Conservation (phyloP, 768 basidiomycete species). For the Trametes maxima region DNA sequence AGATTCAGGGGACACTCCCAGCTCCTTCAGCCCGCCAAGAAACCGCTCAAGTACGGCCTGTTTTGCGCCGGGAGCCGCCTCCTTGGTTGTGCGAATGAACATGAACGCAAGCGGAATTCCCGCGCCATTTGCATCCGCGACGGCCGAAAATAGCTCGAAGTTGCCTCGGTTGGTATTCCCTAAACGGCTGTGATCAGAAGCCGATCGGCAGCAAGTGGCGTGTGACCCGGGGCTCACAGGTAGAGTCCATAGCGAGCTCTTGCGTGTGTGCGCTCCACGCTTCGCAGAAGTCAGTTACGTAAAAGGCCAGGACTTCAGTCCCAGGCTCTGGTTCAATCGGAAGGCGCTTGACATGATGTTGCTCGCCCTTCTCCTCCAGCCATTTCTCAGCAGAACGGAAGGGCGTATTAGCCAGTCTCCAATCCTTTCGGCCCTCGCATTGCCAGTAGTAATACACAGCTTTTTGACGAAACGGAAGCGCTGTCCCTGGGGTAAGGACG, state of each 20-base stretch:
- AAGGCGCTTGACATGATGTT: neutral
- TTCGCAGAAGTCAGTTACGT: constrained; percentile 11
- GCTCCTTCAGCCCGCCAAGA: constrained; percentile 27
- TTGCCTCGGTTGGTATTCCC: constrained; percentile 38
- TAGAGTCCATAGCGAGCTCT: constrained; percentile 23
- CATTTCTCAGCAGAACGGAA: neutral
- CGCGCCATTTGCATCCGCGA: constrained; percentile 38
- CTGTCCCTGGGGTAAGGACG: neutral
- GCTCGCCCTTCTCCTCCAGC: neutral
- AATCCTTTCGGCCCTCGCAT: no score
- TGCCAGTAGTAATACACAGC: constrained; percentile 2
- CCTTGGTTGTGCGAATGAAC: constrained; percentile 23
- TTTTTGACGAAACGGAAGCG: neutral
- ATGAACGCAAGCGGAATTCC: constrained; percentile 37
- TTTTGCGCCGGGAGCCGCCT: constrained; percentile 28
- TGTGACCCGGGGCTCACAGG: neutral
- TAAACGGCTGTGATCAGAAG: constrained; percentile 5
- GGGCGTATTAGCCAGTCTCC: neutral
- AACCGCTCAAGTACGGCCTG: constrained; percentile 32
- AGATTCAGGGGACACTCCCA: constrained; percentile 30
- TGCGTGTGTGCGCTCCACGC: constrained; percentile 11
- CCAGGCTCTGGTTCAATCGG: constrained; percentile 11
- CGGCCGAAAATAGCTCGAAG: constrained; percentile 37
- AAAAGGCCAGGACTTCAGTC: constrained; percentile 12
- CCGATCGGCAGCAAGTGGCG: neutral